These are phyloP conservation scores for Phoma sp. DNA, from an alignment of 2,329 filamentous ascomycete species.

Conservation along the genomic window DNA sequence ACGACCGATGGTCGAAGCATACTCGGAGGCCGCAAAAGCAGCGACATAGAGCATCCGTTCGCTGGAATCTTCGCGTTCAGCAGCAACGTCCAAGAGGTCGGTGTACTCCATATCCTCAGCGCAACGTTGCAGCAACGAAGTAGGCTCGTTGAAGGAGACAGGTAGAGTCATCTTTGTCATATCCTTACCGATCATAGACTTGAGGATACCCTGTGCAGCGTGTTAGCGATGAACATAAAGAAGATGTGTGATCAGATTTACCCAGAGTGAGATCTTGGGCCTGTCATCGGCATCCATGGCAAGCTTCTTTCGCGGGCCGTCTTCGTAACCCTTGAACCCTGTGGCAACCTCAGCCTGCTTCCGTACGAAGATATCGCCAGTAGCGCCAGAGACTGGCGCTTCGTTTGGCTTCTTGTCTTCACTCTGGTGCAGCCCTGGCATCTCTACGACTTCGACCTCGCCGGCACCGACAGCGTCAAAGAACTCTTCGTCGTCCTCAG, in stretches of 20 bases:
- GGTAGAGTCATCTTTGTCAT: conserved; percentile 99
- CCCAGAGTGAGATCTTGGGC: conserved; percentile 95
- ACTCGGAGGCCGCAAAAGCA: conserved; percentile 94
- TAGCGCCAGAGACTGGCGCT: conserved; percentile 25
- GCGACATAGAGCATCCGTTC: conserved; percentile 94
- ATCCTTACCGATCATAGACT: conserved; percentile 99
- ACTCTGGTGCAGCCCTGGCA: conserved; percentile 55
- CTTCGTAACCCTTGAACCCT: conserved; percentile 90
- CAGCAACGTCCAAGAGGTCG: conserved; percentile 86
- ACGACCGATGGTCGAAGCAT: conserved; percentile 93
- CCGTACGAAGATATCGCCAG: conserved; percentile 56
- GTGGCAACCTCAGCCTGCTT: conserved; percentile 70
- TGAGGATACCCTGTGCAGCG: conserved; percentile 77
- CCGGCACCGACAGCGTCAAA: conserved; percentile 97
- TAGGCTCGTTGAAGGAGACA: conserved; percentile 98
- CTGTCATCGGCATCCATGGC: conserved; percentile 92
- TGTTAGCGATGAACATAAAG: conserved; percentile 28
- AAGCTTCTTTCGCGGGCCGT: conserved; percentile 77
- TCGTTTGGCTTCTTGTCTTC: conserved; percentile 47
- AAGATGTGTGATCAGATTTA: conserved; percentile 49
- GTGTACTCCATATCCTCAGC: conserved; percentile 99
- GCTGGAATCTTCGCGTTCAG: conserved; percentile 82
- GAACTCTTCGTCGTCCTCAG: conserved; percentile 85
- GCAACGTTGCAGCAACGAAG: conserved; percentile 90
- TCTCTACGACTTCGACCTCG: conserved; percentile 78